These are phyloP conservation scores for Quercus mongolica DNA, from an alignment of 306 rosid genomes.

Conservation along the genomic window DNA sequence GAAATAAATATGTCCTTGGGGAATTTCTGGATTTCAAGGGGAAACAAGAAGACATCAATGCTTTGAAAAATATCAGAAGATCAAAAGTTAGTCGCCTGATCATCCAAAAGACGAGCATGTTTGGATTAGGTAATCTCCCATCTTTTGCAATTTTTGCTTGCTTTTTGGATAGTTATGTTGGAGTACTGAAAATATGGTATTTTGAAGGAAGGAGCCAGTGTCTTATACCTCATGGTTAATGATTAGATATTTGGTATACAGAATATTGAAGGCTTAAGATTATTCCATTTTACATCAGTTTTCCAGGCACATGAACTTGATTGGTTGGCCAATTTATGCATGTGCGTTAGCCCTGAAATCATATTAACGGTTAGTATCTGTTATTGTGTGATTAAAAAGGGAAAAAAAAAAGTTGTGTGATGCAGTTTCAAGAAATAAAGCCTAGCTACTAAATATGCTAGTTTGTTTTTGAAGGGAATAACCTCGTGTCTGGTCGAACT, in stretches of 20 bases:
- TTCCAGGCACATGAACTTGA: not conserved
- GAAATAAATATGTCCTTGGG: conserved; percentile 66
- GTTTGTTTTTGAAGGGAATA: not conserved
- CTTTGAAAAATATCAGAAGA: conserved; percentile 65
- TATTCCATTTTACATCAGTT: not conserved
- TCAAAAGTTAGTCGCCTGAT: conserved; percentile 64
- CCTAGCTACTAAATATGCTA: not conserved
- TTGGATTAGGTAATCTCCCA: conserved; percentile 77
- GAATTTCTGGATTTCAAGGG: conserved; percentile 94
- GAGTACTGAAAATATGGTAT: not conserved
- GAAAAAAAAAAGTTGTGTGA: not conserved
- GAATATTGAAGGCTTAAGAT: not conserved
- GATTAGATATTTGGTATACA: not conserved
- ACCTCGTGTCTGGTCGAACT: not conserved
- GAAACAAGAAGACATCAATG: conserved; percentile 63
- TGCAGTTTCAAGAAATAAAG: not conserved
- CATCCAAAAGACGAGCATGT: conserved; percentile 84
- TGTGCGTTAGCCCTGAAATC: not conserved
- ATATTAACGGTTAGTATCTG: not conserved
- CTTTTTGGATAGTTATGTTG: not conserved
- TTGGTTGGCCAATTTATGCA: not conserved
- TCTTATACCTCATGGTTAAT: not conserved
- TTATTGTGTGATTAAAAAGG: not conserved
- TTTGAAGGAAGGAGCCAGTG: not conserved
- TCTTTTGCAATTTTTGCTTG: not conserved